phyloP scores from a whole-genome alignment of 2,329 filamentous ascomycete genomes.

The Hypoxylon sp. region DNA sequence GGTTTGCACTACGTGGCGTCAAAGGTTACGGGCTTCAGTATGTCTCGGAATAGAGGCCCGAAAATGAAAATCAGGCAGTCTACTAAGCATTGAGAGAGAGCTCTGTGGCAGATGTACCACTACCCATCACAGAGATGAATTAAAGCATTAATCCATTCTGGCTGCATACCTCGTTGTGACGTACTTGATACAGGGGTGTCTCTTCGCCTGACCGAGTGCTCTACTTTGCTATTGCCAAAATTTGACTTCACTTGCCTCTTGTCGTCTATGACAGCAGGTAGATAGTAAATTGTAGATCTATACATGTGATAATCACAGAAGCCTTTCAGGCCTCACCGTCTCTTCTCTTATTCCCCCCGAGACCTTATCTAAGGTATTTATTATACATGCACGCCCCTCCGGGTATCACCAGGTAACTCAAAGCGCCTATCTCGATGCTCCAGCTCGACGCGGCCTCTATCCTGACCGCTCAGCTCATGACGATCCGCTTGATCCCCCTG shows the following conservation, averaged over 20 bases:
- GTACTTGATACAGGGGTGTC: not conserved
- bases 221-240: not conserved
- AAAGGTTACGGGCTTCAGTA: conserved; percentile 16
- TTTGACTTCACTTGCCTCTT: not conserved
- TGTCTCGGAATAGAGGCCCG: conserved; percentile 11
- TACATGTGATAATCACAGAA: not conserved
- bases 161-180: not conserved
- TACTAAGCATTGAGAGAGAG: conserved; percentile 8
- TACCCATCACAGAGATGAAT: not conserved
- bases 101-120: conserved; percentile 17
- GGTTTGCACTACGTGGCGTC: conserved; percentile 29
- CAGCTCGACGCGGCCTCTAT: conserved; percentile 8
- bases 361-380: not conserved
- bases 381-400: not conserved
- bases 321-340: not conserved
- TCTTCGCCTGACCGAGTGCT: not conserved
- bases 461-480: conserved; percentile 11
- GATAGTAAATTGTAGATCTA: not conserved
- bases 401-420: conserved; percentile 12
- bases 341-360: not conserved
- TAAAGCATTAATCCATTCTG: conserved; percentile 1
- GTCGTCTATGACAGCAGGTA: too few relatives aligned
- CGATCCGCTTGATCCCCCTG: not conserved
- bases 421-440: not conserved
- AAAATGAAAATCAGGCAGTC: conserved; percentile 21